Conservation (phyloP, 495 filamentous ascomycete species). For the Aspergillus nanangensis region DNA sequence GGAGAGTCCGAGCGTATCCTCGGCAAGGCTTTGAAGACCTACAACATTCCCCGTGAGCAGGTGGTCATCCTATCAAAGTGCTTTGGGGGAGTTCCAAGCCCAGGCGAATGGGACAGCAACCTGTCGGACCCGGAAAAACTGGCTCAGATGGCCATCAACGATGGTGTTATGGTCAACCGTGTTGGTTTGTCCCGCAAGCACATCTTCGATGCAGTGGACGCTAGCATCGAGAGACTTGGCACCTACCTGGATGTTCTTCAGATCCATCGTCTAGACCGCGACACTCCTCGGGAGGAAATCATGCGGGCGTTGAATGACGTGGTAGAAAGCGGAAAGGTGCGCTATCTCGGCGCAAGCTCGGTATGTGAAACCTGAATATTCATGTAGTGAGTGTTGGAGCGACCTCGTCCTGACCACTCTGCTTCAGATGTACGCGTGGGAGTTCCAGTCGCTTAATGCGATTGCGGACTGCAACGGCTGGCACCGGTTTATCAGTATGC, state of each 20-base stretch:
- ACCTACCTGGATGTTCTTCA: constrained; percentile 62
- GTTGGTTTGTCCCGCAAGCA: constrained; percentile 53
- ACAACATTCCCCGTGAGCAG: constrained; percentile 69
- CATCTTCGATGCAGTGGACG: constrained; percentile 55
- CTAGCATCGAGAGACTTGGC: constrained; percentile 51
- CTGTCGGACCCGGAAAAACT: too few species aligned
- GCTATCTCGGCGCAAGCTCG: constrained; percentile 40
- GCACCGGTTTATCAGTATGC: constrained; percentile 58
- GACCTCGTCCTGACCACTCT: too few species aligned
- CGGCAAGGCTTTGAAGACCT: constrained; percentile 72
- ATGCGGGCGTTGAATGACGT: constrained; percentile 60
- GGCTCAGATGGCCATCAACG: constrained; percentile 37
- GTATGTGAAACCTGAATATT: too few species aligned
- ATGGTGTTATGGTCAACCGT: constrained; percentile 48
- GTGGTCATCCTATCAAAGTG: constrained; percentile 78
- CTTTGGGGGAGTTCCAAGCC: constrained; percentile 54
- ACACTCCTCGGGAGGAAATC: constrained; percentile 55
- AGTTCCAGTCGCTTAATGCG: constrained; percentile 53
- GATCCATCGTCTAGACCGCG: constrained; percentile 54
- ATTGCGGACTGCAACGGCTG: constrained; percentile 50
- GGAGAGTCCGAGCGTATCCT: constrained; percentile 68
- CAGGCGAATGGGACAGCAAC: constrained; percentile 25
- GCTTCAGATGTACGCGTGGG: constrained; percentile 54
- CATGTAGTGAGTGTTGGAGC: too few species aligned
- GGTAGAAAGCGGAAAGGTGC: constrained; percentile 52